Evolutionary conservation across 805 yeast genomes (phyloP), one percentile per base, ranked within the genome.

Genomic region (Teunomyces barrocoloradensis): DNA sequence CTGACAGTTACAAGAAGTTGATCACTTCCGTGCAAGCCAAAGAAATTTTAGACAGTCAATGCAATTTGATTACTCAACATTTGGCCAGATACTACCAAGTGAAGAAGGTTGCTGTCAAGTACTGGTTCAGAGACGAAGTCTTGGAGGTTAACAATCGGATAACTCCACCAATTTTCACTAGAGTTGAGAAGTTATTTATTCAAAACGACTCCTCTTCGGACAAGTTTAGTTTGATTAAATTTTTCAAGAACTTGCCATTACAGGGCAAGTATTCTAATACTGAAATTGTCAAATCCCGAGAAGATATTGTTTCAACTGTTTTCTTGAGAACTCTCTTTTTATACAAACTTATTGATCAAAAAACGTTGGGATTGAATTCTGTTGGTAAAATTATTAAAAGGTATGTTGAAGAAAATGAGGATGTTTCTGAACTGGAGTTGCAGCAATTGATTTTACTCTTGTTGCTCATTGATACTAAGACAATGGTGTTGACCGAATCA

Each of bases 51-150:
- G 84, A 85, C 45, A 75, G 77, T 55, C 82, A 84, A 45, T 71
- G 88, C 47, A 84, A 85, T 53, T 68, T 88, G 43, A 66, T 91
- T 18, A 81, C 95, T 12, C 83, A 81, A 54, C 78, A 84, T 21
- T 76, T 90, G 56, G 84, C 89, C 53, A 82, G 98, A 61, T 92
- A 88, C 66, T 89, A 82, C 63, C 97, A 91, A 61, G 84, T 79
- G 49, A 87, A 85, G 60, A 81, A 77, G 47, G 74, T 88, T 33
- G 68, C 74, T 38, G 78, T 78, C 21, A 62, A 68, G 13, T 78
- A 69, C 50, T 85, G 86, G 85, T 85, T 73, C 68, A 62, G 64
- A 39, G 75, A 81, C 52, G 61, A 69, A 49, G 57, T 37, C 45
- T 54, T 66, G 20, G 75, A 74, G 44, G 60, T 85, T 25, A 75